These are phyloP conservation scores for Kwoniella botswanensis DNA, from an alignment of 768 basidiomycete species.

Conservation along the genomic window DNA sequence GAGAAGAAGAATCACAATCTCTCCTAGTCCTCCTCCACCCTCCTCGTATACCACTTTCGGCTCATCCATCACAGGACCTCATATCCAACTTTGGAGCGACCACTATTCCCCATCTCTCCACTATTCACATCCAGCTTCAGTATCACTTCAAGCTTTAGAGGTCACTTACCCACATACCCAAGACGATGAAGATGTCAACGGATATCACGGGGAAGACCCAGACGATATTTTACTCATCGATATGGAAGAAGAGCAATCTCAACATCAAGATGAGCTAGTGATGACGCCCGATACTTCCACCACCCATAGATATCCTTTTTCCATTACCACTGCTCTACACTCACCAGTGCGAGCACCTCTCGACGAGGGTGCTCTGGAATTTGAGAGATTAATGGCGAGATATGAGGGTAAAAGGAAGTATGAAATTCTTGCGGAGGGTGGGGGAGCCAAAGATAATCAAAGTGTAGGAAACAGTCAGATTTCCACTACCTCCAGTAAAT, in stretches of 20 bases:
- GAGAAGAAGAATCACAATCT: background rate
- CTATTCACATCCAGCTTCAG: background rate
- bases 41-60: background rate
- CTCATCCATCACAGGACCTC: no score
- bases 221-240: no score
- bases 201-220: no score
- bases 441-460: background rate
- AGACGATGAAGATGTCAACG: no score
- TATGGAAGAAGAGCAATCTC: no score
- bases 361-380: slow-evolving; percentile 17
- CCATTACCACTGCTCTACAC: no score
- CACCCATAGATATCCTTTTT: no score
- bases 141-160: accelerated
- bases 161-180: no score
- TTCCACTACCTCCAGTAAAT: slow-evolving; percentile 3
- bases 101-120: background rate
- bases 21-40: background rate
- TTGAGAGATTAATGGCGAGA: slow-evolving; percentile 9
- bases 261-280: no score
- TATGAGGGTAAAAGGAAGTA: slow-evolving; percentile 8
- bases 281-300: no score
- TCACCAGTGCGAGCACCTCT: background rate
- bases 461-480: background rate
- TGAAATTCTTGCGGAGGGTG: slow-evolving; percentile 1
- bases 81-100: background rate